Conservation (phyloP, 148 eudicot species). For the Hydrangea macrophylla region DNA sequence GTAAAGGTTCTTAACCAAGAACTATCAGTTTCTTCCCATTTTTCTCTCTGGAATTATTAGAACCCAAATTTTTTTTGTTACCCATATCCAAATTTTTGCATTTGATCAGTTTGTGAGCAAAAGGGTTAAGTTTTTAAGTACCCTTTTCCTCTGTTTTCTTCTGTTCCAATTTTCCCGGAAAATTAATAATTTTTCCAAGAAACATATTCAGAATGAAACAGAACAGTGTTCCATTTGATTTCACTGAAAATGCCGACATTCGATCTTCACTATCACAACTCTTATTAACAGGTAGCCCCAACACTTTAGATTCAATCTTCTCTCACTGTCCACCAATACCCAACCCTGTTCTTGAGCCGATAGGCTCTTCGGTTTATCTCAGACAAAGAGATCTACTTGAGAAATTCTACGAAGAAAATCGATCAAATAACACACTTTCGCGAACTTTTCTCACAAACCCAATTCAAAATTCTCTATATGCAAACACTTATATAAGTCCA, state of each 20-base stretch:
- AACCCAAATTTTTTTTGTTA: background rate
- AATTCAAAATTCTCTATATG: conserved; percentile 7
- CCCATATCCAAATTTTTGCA: conserved; percentile 6
- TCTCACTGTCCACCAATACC: conserved; percentile 35
- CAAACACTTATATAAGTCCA: conserved; percentile 9
- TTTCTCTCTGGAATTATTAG: background rate
- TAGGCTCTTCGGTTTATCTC: conserved; percentile 78
- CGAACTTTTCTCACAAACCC: conserved; percentile 8
- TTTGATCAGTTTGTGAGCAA: conserved; percentile 4
- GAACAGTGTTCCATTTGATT: conserved; percentile 24
- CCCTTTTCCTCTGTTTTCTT: conserved; percentile 26
- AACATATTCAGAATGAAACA: conserved; percentile 42
- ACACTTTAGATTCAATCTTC: conserved; percentile 78
- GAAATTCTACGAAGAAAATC: conserved; percentile 49
- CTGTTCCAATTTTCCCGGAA: conserved; percentile 7
- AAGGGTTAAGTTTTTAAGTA: conserved; percentile 24
- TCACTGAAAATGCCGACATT: conserved; percentile 23
- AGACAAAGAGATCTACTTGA: conserved; percentile 67
- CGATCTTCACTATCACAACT: conserved; percentile 62
- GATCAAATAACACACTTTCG: conserved; percentile 19
- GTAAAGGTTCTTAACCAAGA: background rate
- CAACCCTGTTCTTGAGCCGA: conserved; percentile 34
- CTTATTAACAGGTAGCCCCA: conserved; percentile 52
- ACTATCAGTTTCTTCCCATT: background rate
- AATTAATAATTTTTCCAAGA: background rate